Evolutionary conservation across 768 basidiomycete genomes (phyloP), one percentile per base, ranked within the genome.

Genomic region (Leucosporidium creatinivorum): DNA sequence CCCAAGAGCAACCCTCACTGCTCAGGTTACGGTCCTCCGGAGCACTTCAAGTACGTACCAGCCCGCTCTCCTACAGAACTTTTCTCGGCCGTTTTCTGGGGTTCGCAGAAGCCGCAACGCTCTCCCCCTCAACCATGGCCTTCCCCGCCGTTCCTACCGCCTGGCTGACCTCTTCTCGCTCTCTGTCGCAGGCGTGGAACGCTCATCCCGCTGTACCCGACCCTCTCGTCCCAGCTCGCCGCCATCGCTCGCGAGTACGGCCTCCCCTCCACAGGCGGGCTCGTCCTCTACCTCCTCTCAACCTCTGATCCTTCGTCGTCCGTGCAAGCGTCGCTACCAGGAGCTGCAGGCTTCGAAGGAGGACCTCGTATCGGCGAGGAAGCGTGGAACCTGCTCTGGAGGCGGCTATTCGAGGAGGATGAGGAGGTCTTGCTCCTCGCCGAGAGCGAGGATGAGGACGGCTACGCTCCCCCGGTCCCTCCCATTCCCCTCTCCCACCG

Each of bases 191-290:
- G 84, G 19, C 84, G 93, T 31, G 93, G 93, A 12, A 86, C 85
- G n/a, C 82, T 98, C 18, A 84, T 97, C 6, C 88, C 93, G 0
- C 82, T 98, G 0, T 85, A 93, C 76, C 82, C 92, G 8, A 90
- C 87, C 0, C 80, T 98, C 1, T 87, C 90, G 51, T 83, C 86
- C 1, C 93, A 96, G 76, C 80, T 96, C 15, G 81, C 82, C 26
- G 89, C 91, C 10, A 96, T 98, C 61, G 92, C 93, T 19, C 87
- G 87, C 78, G 93, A 97, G 79, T 98, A 93, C 75, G 89, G 89
- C 4, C 81, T 98, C 23, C 93, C 93, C 1, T 91, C 87, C 72
- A 90, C 89, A 0, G 79, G 84, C 19, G 93, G 93, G 8, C 79
- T 97, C 57, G 81, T 89, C 52, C 81, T 97, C 2, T 97, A 93